Base-by-base conservation (phyloP, 2,329 filamentous ascomycete species). In the Neonectria punicea region DNA sequence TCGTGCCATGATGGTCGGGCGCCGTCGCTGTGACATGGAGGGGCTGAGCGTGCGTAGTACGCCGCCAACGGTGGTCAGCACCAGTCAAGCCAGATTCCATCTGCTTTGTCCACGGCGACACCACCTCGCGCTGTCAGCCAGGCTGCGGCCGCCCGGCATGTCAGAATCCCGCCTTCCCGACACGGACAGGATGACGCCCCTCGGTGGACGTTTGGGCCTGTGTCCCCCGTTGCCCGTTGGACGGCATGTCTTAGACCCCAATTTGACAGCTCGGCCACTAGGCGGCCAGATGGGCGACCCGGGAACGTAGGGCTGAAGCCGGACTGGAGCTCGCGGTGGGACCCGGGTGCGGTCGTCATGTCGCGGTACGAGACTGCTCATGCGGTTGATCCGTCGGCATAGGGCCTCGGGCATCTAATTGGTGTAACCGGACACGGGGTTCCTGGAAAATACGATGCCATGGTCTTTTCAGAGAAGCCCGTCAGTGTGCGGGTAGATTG, bases 271-370 rank as follows among this genome's bases (percentile, higher is more conserved):
- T 43, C 30, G 32, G 47, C 41, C 58, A 47, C 53, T 53, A 49
- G 53, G 53, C 50, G 53, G 62, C 53, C 57, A 50, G 36, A 65
- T 53, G 44, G 10, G 53, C 47, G 50, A 58, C 61, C 43, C 46
- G 34, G 58, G 49, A 58, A 65, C 58, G 62, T 65, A 65, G 62
- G 62, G 62, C 62, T 65, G 62, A 65, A 53, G 50, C 62, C 32
- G 50, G 55, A 56, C 55, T 63, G 56, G 44, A 54, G 50, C 43
- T 53, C 36, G 44, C 30, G 51, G 60, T 62, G 56, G 61, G 49
- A 51, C 51, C 56, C 36, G 55, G 51, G 51, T 64, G 20, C 61
- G 36, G 44, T 53, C 43, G 18, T 56, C 50, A 22, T 51, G n/a
- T 41, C 36, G 22, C 46, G 14, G 50, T 44, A 18, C 25, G 41